Evolutionary conservation across 352 stramenopile genomes (phyloP).

Genomic region (Poterioochromonas sp.): DNA sequence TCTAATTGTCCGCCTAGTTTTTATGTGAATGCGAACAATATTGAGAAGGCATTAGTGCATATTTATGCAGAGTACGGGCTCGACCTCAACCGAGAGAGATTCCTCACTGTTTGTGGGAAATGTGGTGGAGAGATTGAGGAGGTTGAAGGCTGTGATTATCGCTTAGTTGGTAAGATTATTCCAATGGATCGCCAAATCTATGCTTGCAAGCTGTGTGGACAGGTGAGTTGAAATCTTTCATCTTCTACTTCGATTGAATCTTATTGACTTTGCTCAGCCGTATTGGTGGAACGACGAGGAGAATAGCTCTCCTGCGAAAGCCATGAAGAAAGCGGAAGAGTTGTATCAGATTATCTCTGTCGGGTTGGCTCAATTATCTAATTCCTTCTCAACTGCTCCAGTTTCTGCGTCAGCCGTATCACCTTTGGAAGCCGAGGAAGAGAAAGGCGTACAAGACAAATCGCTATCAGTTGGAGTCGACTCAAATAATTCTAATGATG

Average conservation of each 20-base stretch:
- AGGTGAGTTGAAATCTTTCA: not conserved
- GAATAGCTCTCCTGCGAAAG: slow-evolving; percentile 23
- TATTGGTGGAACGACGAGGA: slow-evolving; percentile 33
- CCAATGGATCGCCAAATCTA: slow-evolving; percentile 22
- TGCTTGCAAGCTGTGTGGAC: not conserved
- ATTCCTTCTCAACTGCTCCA: no score
- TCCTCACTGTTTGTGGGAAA: slow-evolving; percentile 33
- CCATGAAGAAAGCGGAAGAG: slow-evolving; percentile 7
- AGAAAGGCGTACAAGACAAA: not conserved
- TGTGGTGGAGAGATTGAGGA: slow-evolving; percentile 23
- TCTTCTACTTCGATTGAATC: not conserved
- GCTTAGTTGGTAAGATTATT: not conserved
- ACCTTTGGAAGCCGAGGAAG: not conserved
- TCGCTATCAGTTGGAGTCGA: not conserved
- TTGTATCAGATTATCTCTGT: slow-evolving; percentile 3
- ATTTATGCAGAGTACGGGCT: slow-evolving; percentile 9
- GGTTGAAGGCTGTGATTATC: not conserved
- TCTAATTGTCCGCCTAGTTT: not conserved
- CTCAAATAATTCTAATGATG: not conserved
- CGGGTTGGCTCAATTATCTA: not conserved
- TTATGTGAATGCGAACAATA: slow-evolving; percentile 1
- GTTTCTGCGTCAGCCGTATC: no score
- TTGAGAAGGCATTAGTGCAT: not conserved
- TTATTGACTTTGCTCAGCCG: not conserved
- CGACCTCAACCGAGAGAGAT: not conserved